Base-by-base conservation (phyloP, 371 early-diverging fungal genomes). In the Vairimorpha ceranae region DNA sequence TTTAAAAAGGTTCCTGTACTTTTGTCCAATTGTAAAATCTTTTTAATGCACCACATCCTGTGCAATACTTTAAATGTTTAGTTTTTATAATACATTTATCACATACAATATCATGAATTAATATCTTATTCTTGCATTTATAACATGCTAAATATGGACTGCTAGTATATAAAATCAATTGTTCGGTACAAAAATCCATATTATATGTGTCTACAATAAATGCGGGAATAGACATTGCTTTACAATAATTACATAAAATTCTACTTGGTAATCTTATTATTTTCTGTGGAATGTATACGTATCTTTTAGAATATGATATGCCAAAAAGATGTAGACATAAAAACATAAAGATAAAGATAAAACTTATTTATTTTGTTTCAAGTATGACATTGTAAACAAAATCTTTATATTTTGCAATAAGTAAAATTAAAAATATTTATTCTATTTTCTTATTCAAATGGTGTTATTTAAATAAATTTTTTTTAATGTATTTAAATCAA, bases 131-230 rank as follows among this genome's bases (percentile, higher is more conserved):
- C n/a, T 21, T 48, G 21, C 48, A 48, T 4, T 48, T n/a, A n/a
- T 48, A 48, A 48, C 48, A 48, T 10, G 19, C 48, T n/a, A 48
- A 48, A 48, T 12, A 48, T 4, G 14, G 19, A 3, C n/a, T 4
- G n/a, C 48, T 48, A 48, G 48, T 48, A 48, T 48, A 48, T 12
- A 48, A 10, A 21, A 12, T 48, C 4, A 48, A 12, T 4, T 48
- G 3, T 21, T 4, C 14, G 4, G n/a, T 48, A 48, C 48, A 48
- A 21, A 48, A 12, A 4, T 10, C n/a, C 10, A 48, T 10, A n/a
- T 48, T n/a, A 48, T 48, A 48, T 21, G 48, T 12, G n/a, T 48
- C 48, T 48, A 48, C 48, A 12, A 48, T n/a, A 48, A 48, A 48
- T 48, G 21, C 21, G 3, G 48, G 48, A 6, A 6, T 14, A n/a